A percentile compares a stretch with the other conserved stretches of the same genome.
phyloP scores from a whole-genome alignment of 2,329 filamentous ascomycete species.

The Furcasterigmium sp. region DNA sequence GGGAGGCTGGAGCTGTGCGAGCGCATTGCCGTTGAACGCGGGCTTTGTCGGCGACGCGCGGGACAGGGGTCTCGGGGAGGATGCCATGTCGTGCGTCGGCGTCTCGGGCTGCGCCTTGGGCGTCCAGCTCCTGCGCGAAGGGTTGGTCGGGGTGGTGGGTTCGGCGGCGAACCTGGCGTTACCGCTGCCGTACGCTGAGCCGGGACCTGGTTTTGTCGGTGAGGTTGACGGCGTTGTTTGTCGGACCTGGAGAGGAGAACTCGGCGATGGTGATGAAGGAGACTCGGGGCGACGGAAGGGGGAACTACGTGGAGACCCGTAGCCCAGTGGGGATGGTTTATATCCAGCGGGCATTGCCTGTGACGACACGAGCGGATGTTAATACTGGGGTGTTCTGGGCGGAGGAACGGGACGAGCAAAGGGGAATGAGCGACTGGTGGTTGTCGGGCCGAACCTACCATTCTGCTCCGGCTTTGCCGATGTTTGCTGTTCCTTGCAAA shows the following conservation, averaged over 20 bases:
- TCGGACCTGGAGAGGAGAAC: slow-evolving; percentile 36
- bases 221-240: slow-evolving; percentile 61
- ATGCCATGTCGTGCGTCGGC: slow-evolving; percentile 24
- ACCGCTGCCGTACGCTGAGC: slow-evolving; percentile 11
- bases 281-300: slow-evolving; percentile 60
- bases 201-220: slow-evolving; percentile 40
- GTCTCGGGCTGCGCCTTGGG: slow-evolving; percentile 22
- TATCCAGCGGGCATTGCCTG: slow-evolving; percentile 54
- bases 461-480: background rate
- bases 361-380: background rate
- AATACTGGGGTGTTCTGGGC: background rate
- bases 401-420: background rate
- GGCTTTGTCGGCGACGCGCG: slow-evolving; percentile 26
- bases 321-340: slow-evolving; percentile 67
- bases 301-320: slow-evolving; percentile 63
- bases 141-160: slow-evolving; percentile 32
- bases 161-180: slow-evolving; percentile 29
- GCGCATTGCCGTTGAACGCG: slow-evolving; percentile 43
- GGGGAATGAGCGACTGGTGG: background rate
- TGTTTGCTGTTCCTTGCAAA: background rate
- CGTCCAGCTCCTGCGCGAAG: slow-evolving; percentile 29
- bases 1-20: slow-evolving; percentile 71
- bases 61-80: slow-evolving; percentile 28
- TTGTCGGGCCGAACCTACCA: slow-evolving; percentile 4
- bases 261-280: slow-evolving; percentile 56